A percentile compares a stretch with the other conserved stretches of the same genome.
phyloP scores from a whole-genome alignment of 139 green algal genomes.

The Spirogloea muscicola region DNA sequence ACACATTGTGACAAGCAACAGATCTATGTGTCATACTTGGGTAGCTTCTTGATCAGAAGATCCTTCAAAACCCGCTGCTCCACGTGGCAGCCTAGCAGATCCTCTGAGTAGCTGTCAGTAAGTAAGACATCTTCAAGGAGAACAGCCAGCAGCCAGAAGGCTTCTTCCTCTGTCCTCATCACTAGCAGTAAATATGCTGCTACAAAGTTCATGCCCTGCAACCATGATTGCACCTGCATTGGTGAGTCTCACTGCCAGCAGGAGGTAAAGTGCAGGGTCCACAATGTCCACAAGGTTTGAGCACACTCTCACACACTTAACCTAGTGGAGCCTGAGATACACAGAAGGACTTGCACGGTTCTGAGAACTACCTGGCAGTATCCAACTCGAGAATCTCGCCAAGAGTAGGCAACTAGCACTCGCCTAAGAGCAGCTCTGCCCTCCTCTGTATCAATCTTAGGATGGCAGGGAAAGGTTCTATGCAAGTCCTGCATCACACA shows the following conservation, averaged over 20 bases:
- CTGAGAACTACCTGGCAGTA: conserved; percentile 49
- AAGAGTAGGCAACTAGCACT: conserved; percentile 52
- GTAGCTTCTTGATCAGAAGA: conserved; percentile 47
- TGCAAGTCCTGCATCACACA: conserved; percentile 46
- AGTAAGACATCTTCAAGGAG: conserved; percentile 46
- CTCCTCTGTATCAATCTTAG: conserved; percentile 35
- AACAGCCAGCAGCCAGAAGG: conserved; percentile 51
- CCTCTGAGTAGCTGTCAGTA: conserved; percentile 38
- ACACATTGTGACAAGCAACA: no score
- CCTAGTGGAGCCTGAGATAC: neutral
- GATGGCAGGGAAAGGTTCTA: conserved; percentile 43
- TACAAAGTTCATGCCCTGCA: conserved; percentile 61
- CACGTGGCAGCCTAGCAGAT: conserved; percentile 50
- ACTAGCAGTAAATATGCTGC: conserved; percentile 55
- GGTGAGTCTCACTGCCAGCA: no score
- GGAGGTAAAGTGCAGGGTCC: no score
- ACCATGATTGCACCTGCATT: no score
- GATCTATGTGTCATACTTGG: no score
- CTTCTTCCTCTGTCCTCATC: conserved; percentile 49
- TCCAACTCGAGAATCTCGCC: conserved; percentile 43
- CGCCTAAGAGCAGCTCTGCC: conserved; percentile 7
- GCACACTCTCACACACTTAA: neutral
- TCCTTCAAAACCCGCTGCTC: conserved; percentile 46
- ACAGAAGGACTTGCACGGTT: neutral
- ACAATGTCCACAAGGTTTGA: neutral